Evolutionary conservation across 768 basidiomycete genomes (phyloP).

Genomic region (Pleurotus pulmonarius): DNA sequence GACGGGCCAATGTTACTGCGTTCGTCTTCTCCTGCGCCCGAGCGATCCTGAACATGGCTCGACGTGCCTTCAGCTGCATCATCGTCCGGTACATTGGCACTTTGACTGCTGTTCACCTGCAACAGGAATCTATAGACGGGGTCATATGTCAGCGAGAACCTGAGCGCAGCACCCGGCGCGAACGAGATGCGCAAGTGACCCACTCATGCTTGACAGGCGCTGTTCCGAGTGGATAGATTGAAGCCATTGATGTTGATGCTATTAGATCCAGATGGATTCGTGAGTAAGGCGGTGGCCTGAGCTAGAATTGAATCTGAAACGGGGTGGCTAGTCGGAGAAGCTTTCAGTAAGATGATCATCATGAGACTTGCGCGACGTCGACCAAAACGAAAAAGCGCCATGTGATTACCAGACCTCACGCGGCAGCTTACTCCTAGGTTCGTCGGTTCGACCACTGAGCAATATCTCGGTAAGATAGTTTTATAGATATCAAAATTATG

Average conservation of each 20-base stretch:
- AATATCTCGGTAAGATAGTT: too few relatives aligned
- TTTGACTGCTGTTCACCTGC: conserved; percentile 18
- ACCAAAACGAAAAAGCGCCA: too few relatives aligned
- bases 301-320: too few relatives aligned
- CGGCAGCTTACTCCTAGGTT: too few relatives aligned
- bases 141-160: not conserved
- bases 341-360: too few relatives aligned
- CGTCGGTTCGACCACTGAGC: too few relatives aligned
- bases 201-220: conserved; percentile 55
- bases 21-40: conserved; percentile 18
- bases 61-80: conserved; percentile 64
- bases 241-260: conserved; percentile 2
- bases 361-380: too few relatives aligned
- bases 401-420: too few relatives aligned
- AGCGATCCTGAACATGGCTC: conserved; percentile 25
- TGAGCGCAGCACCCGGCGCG: too few relatives aligned
- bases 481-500: not conserved
- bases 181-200: conserved; percentile 8
- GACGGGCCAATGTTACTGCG: conserved; percentile 20
- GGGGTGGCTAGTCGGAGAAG: too few relatives aligned
- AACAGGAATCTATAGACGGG: conserved; percentile 35
- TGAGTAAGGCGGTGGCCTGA: too few relatives aligned
- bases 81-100: conserved; percentile 36
- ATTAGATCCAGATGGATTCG: not conserved
- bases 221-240: conserved; percentile 34